Evolutionary conservation across 1,284 basidiomycete species (phyloP), one percentile per base, ranked within the genome.

Genomic region (Tremellales sp.): DNA sequence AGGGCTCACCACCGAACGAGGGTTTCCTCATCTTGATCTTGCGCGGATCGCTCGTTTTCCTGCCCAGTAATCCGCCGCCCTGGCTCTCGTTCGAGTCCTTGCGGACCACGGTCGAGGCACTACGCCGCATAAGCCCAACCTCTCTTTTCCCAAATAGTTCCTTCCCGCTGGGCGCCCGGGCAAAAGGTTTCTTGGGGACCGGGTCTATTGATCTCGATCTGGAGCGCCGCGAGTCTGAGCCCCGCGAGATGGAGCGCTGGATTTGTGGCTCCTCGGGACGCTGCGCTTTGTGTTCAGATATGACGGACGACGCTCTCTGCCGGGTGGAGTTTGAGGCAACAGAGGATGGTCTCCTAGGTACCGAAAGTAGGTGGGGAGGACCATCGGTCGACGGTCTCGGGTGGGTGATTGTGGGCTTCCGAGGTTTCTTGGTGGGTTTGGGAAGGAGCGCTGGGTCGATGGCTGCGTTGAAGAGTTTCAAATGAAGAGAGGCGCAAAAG

Each of bases 111-210:
- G 43, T 45, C 9, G 61, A 63, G 3, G 40, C 39, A 3, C 55
- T 54, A 28, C 62, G 26, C 24, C 60, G 36, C 40, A 61, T 54
- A 29, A 65, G 41, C 9, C 57, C 57, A 7, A 66, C 61, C 48
- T 66, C 54, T 25, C 64, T 35, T 9, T 60, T 54, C 36, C 63
- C 58, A 53, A 68, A 67, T 34, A 68, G 38, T 27, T 66, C 63
- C 40, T 60, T 64, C n/a, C 61, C 60, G 46, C 66, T 68, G 22
- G 65, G 58, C 1, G 58, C 60, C 16, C 68, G 47, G 5, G 46
- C 42, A 8, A 63, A n/a, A 3, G 50, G 21, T 34, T 56, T 59
- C 42, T 58, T 54, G 2, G 40, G 16, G 19, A 36, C 12, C 7
- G 48, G 55, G 40, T 61, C 60, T 8, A 55, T 53, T 1, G 59